A percentile compares a stretch with the other conserved stretches of the same genome.
Conservation (phyloP, 768 basidiomycete genomes). For the Rubroboletus pulcherrimus region DNA sequence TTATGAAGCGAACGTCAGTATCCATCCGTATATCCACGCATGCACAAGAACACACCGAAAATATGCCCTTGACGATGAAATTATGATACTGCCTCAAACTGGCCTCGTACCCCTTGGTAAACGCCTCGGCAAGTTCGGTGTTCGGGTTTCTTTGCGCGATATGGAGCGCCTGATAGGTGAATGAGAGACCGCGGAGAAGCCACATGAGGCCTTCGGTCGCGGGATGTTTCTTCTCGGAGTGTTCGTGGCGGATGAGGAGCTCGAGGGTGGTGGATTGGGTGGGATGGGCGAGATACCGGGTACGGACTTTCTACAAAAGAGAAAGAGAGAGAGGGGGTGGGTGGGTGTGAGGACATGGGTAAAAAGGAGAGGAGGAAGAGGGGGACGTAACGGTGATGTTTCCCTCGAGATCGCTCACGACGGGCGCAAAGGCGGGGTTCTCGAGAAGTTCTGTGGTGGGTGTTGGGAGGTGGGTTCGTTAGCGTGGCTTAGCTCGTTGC, state of each 20-base stretch:
- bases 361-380: not conserved
- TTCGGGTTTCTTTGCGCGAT: conserved; percentile 60
- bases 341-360: not conserved
- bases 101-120: conserved; percentile 74
- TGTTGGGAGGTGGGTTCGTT: not conserved
- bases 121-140: conserved; percentile 58
- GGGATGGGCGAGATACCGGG: conserved; percentile 69
- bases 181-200: conserved; percentile 87
- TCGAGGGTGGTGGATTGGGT: conserved; percentile 74
- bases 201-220: conserved; percentile 93
- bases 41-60: conserved; percentile 40
- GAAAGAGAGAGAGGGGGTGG: not conserved
- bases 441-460: conserved; percentile 20
- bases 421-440: conserved; percentile 65
- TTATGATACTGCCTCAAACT: conserved; percentile 86
- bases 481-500: not conserved
- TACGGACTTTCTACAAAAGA: conserved; percentile 74
- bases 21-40: not conserved
- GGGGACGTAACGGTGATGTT: conserved; percentile 73
- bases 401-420: conserved; percentile 83
- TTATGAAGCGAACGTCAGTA: not conserved
- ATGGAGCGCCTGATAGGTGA: conserved; percentile 82
- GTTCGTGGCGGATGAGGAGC: conserved; percentile 77
- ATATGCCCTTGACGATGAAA: conserved; percentile 62
- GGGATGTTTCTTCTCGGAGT: conserved; percentile 77